Conservation (phyloP, 2,329 filamentous ascomycete species). For the Diaporthe sp. region DNA sequence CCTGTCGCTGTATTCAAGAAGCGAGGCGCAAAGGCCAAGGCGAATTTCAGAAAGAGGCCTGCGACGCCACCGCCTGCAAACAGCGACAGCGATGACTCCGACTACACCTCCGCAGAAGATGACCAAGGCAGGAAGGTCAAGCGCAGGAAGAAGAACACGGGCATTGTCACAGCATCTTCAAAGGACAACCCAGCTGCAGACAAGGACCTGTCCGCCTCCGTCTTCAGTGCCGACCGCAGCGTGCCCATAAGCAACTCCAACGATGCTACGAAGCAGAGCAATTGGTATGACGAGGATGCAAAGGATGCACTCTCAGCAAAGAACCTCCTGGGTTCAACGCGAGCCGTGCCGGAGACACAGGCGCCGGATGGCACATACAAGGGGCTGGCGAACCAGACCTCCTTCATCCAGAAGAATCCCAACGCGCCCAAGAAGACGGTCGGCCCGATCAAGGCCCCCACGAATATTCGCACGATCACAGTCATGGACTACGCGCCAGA, state of each 20-base stretch:
- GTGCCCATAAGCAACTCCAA: slow-evolving; percentile 77
- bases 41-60: slow-evolving; percentile 84
- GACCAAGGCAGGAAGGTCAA: slow-evolving; percentile 85
- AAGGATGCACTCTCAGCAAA: slow-evolving; percentile 62
- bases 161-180: slow-evolving; percentile 76
- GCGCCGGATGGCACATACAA: slow-evolving; percentile 79
- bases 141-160: slow-evolving; percentile 78
- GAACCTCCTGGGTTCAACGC: slow-evolving; percentile 72
- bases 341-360: slow-evolving; percentile 52
- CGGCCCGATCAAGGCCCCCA: slow-evolving; percentile 88
- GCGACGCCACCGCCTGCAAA: slow-evolving; percentile 78
- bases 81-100: slow-evolving; percentile 64
- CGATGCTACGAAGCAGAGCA: slow-evolving; percentile 89
- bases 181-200: slow-evolving; percentile 57
- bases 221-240: slow-evolving; percentile 73
- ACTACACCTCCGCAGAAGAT: slow-evolving; percentile 81
- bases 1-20: slow-evolving; percentile 87
- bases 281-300: slow-evolving; percentile 88
- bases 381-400: slow-evolving; percentile 79
- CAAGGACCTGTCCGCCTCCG: slow-evolving; percentile 53
- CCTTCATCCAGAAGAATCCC: slow-evolving; percentile 85
- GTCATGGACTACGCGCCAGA: slow-evolving; percentile 93
- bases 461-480: slow-evolving; percentile 92
- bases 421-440: slow-evolving; percentile 78
- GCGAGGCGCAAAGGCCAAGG: slow-evolving; percentile 81